Conservation (phyloP, 2,329 filamentous ascomycete species). For the Venturia asperata region DNA sequence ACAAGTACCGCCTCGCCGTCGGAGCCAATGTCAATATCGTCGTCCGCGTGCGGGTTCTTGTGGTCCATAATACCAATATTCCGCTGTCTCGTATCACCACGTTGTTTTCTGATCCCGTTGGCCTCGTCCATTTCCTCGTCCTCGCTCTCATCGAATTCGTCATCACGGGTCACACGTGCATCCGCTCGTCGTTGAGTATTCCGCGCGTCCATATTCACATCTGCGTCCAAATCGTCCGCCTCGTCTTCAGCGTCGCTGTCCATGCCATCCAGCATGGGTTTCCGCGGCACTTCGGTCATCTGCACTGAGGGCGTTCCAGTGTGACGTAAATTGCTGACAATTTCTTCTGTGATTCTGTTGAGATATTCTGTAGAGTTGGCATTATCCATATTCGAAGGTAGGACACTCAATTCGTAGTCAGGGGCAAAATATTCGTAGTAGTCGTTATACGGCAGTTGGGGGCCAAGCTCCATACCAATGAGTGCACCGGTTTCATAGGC, state of each 20-base stretch:
- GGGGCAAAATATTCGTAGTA: conserved; percentile 79
- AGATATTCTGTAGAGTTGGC: conserved; percentile 62
- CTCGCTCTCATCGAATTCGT: conserved; percentile 77
- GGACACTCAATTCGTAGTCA: conserved; percentile 62
- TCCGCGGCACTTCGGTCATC: conserved; percentile 56
- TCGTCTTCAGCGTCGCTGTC: conserved; percentile 60
- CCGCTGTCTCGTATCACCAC: conserved; percentile 41
- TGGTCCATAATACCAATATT: conserved; percentile 52
- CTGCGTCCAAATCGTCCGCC: conserved; percentile 65
- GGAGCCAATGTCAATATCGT: conserved; percentile 38
- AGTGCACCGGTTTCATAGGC: conserved; percentile 67
- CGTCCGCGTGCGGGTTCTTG: conserved; percentile 47
- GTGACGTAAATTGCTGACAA: conserved; percentile 59
- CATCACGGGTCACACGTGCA: conserved; percentile 64
- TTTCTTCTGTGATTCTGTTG: conserved; percentile 58
- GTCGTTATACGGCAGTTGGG: conserved; percentile 89
- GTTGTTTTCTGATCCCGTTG: conserved; percentile 62
- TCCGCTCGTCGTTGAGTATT: conserved; percentile 79
- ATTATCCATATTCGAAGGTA: conserved; percentile 66
- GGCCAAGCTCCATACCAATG: conserved; percentile 72
- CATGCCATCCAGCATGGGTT: conserved; percentile 49
- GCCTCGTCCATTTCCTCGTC: conserved; percentile 72
- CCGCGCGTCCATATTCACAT: conserved; percentile 76
- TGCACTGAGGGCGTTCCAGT: conserved; percentile 58
- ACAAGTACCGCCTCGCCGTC: conserved; percentile 16